Evolutionary conservation across 768 basidiomycete species (phyloP), one percentile per base, ranked within the genome.

Genomic region (Leccinum incarnatum): DNA sequence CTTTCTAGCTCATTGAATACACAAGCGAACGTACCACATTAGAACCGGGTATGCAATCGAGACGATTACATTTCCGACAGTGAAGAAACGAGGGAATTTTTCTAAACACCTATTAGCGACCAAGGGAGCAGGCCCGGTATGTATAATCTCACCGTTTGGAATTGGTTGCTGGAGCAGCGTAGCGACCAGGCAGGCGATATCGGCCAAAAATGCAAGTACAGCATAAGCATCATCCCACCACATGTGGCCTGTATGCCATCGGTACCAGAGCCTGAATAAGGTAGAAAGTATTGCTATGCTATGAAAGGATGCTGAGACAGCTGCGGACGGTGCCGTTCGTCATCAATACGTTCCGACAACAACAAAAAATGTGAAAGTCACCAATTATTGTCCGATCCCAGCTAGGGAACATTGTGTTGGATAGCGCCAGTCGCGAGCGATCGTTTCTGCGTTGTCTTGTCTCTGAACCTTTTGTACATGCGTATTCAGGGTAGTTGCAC

Each of bases 171-270:
- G 58, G 32, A 69, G 42, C 5, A 30, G 17, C 0, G 53, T 14
- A 21, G 5, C 53, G 14, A 63, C 14, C 6, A 66, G 17, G 58
- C 54, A 67, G 2, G 48, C 37, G 2, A 62, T 23, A 34, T 69
- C 60, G 8, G 58, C 59, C 46, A 62, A 45, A 15, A 64, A 47
- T 4, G 68, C 69, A 2, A 66, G 11, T 12, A 8, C 27, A 2
- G 65, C 69, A 61, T 62, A 66, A 4, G 51, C 64, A 36, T 70
- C 71, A 23, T 70, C 69, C 64, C 69, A 71, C 69, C 67, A 67
- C 51, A 70, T 27, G 5, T 49, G 68, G 5, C 29, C 48, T 19
- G 45, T 64, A 47, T 57, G 46, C 65, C 59, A 67, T 50, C 59
- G 52, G 30, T 64, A 72, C 56, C 60, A 62, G 40, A 68, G 55